Evolutionary conservation across 2,329 filamentous ascomycete species (phyloP).

Genomic region (Fusarium napiforme): DNA sequence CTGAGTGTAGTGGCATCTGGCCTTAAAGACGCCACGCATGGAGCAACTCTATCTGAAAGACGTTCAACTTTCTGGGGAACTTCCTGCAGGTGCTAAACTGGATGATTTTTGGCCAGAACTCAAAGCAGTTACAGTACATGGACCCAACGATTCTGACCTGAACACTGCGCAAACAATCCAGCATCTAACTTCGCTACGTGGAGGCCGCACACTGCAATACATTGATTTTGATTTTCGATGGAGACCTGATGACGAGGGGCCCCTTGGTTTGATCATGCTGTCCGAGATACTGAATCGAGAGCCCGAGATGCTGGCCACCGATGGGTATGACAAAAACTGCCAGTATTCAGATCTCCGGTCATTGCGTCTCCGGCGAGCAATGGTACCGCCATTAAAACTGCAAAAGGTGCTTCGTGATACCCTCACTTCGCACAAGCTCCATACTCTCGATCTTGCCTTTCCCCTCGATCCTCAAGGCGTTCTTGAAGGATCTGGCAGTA

Average conservation of each 20-base stretch:
- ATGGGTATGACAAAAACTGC: slow-evolving; percentile 23
- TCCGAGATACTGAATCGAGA: slow-evolving; percentile 31
- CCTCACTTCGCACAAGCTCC: slow-evolving; percentile 45
- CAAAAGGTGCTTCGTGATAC: slow-evolving; percentile 41
- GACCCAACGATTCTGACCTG: slow-evolving; percentile 33
- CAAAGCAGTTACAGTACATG: slow-evolving; percentile 45
- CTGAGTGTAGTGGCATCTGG: slow-evolving; percentile 40
- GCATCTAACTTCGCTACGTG: slow-evolving; percentile 44
- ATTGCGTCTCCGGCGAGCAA: slow-evolving; percentile 44
- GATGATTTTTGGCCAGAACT: slow-evolving; percentile 46
- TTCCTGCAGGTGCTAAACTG: slow-evolving; percentile 19
- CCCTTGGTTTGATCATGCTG: slow-evolving; percentile 32
- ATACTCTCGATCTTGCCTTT: slow-evolving; percentile 52
- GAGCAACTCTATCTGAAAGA: slow-evolving; percentile 49
- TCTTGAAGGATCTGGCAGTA: slow-evolving; percentile 41
- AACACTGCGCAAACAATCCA: slow-evolving; percentile 39
- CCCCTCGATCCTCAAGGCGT: slow-evolving; percentile 42
- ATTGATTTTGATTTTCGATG: slow-evolving; percentile 48
- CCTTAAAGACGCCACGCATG: slow-evolving; percentile 43
- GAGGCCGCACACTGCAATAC: slow-evolving; percentile 41
- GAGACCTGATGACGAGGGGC: slow-evolving; percentile 38
- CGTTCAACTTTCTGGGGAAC: slow-evolving; percentile 33
- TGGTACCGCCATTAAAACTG: slow-evolving; percentile 41
- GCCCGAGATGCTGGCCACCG: slow-evolving; percentile 6
- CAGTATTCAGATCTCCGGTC: slow-evolving; percentile 44